A percentile compares a stretch with the other conserved stretches of the same genome.
phyloP scores from a whole-genome alignment of 2,329 filamentous ascomycete species.

The Aspergillus hiratsukae region DNA sequence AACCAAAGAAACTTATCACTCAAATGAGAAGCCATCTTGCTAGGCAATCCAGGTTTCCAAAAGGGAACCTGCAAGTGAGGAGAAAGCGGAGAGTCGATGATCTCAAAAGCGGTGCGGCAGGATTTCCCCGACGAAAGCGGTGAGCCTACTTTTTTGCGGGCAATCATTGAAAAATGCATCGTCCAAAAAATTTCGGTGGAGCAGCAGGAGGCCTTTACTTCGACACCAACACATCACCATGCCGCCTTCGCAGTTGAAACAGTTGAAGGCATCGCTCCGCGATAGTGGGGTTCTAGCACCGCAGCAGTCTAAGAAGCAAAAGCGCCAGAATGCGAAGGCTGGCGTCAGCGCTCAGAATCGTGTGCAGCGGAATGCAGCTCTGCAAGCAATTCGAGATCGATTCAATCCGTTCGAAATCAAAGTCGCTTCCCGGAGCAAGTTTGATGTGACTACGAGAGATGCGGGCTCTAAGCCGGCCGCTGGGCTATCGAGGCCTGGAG shows the following conservation, averaged over 20 bases:
- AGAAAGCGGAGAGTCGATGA: conserved; percentile 11
- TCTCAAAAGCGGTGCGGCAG: conserved; percentile 24
- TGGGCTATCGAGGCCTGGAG: conserved; percentile 69
- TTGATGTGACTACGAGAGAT: conserved; percentile 71
- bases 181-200: conserved; percentile 25
- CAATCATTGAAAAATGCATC: conserved; percentile 4
- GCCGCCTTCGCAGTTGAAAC: conserved; percentile 94
- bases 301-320: conserved; percentile 93
- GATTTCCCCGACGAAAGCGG: conserved; percentile 29
- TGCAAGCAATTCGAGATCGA: conserved; percentile 83
- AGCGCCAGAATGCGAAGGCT: conserved; percentile 67
- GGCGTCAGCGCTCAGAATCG: conserved; percentile 67
- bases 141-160: conserved; percentile 28
- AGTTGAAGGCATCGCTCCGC: conserved; percentile 82
- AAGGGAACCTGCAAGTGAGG: not conserved
- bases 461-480: conserved; percentile 44
- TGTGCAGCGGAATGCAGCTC: conserved; percentile 68
- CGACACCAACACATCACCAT: conserved; percentile 48
- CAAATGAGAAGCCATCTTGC: conserved; percentile 31
- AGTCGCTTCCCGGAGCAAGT: conserved; percentile 72
- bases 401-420: conserved; percentile 99
- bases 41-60: conserved; percentile 5
- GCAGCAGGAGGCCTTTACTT: conserved; percentile 13
- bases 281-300: conserved; percentile 88
- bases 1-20: conserved; percentile 38